These are phyloP conservation scores for Nakataea oryzae DNA, from an alignment of 2,329 filamentous ascomycete species.

Conservation along the genomic window DNA sequence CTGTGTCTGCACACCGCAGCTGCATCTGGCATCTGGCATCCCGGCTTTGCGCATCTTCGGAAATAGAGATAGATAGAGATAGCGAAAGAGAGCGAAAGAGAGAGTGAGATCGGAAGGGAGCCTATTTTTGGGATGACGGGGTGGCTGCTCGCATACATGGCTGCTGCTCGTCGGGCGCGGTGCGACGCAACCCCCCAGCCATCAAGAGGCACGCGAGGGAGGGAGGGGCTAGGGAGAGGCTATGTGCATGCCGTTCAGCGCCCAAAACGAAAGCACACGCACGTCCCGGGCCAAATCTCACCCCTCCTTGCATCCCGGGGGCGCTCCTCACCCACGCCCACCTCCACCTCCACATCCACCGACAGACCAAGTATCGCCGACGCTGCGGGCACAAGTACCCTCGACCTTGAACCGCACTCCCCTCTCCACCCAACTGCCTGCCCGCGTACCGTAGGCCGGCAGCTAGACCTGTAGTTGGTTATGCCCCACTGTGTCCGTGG, in stretches of 20 bases:
- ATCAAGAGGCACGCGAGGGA: not conserved
- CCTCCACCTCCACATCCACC: not conserved
- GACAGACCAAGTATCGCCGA: not conserved
- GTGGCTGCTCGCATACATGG: not conserved
- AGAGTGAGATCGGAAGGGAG: too few species aligned
- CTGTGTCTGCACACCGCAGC: not conserved
- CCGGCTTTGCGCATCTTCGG: not conserved
- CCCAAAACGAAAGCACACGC: not conserved
- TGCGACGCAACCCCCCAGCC: not conserved
- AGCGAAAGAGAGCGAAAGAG: too few species aligned
- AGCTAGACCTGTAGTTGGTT: too few species aligned
- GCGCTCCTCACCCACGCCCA: too few species aligned
- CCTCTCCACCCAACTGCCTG: not conserved
- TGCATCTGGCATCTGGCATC: not conserved
- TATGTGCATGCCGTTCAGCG: not conserved
- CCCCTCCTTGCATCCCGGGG: not conserved
- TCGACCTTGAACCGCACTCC: not conserved
- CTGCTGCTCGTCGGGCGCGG: not conserved
- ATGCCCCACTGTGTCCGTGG: too few species aligned
- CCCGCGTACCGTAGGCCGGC: not conserved
- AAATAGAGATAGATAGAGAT: too few species aligned
- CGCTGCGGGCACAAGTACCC: not conserved
- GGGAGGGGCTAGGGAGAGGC: not conserved
- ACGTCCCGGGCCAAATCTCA: not conserved
- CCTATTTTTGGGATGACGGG: constrained; percentile 1